A percentile compares a stretch with the other conserved stretches of the same genome.
These are phyloP conservation scores for Verbascum thapsus DNA, from an alignment of 257 asterid species.

Conservation along the genomic window DNA sequence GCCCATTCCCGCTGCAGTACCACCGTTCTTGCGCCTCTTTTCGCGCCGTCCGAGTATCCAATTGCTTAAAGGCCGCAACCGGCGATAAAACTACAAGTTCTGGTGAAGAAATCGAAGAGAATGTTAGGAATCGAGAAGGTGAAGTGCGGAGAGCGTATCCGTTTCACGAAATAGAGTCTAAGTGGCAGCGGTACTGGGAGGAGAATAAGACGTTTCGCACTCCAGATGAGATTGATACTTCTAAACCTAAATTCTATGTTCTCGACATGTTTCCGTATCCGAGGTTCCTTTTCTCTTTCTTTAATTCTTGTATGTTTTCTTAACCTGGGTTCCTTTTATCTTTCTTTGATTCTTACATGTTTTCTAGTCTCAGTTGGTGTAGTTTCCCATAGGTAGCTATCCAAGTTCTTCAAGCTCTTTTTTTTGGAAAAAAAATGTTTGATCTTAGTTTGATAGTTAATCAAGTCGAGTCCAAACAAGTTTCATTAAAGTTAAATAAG, in stretches of 20 bases:
- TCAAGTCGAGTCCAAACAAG: too few relatives aligned
- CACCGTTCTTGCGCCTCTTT: constrained; percentile 31
- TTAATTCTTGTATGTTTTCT: too few relatives aligned
- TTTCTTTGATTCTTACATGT: too few relatives aligned
- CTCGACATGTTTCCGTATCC: constrained; percentile 99
- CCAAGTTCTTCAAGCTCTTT: too few relatives aligned
- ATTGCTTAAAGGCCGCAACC: constrained; percentile 28
- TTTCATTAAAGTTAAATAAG: too few relatives aligned
- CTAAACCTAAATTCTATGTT: constrained; percentile 93
- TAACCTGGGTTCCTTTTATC: too few relatives aligned
- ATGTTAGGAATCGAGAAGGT: constrained; percentile 23
- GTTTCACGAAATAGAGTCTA: constrained; percentile 81
- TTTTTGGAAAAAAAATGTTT: too few relatives aligned
- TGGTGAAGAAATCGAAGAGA: constrained; percentile 23
- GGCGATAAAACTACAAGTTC: constrained; percentile 14
- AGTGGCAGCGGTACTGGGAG: constrained; percentile 97
- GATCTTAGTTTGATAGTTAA: too few relatives aligned
- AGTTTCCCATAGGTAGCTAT: too few relatives aligned
- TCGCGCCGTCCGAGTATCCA: constrained; percentile 38
- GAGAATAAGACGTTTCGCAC: constrained; percentile 77
- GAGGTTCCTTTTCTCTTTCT: constrained; percentile 49
- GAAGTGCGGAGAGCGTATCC: constrained; percentile 74
- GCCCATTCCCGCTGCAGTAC: constrained; percentile 25
- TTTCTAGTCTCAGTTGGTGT: too few relatives aligned
- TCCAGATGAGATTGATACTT: constrained; percentile 84